Evolutionary conservation across 306 rosid genomes (phyloP), one percentile per base, ranked within the genome.

Genomic region (Astragalus glycyphyllos): DNA sequence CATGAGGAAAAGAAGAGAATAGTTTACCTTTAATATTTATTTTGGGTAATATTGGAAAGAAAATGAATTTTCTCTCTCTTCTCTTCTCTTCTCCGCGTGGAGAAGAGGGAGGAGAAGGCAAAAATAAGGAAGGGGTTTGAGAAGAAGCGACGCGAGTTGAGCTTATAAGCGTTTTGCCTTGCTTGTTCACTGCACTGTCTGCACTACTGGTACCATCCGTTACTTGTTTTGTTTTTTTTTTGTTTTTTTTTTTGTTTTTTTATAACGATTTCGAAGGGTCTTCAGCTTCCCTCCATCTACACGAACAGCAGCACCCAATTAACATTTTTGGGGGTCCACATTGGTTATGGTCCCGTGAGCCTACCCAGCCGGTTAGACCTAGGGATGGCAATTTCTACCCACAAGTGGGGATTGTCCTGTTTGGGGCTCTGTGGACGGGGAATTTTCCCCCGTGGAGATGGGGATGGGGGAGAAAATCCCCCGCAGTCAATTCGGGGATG

Each of bases 21-120:
- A 2, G 3, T 56, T 74, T 17, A 48, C 15, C 56, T 26, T 45
- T 6, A 17, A 7, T 12, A 37, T 11, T 16, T 34, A 8, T 54
- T 72, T 17, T 11, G 20, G 12, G 6, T 45, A 53, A 42, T 51
- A 41, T 59, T 32, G 66, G 29, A 62, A 35, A 54, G 5, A 51
- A 47, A 5, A 70, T 54, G 29, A 42, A 29, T 20, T 31, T 62
- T 45, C 45, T 54, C 41, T 42, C 40, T 72, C 73, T 15, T 7
- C 20, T 72, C 73, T 15, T 7, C 20, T 15, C 17, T 7, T 16
- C 16, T 16, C 55, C 55, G 29, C 26, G 23, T 9, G 59, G 59
- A 54, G 59, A 23, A 23, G 59, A 50, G 26, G 57, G 57, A 20
- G 37, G 59, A 31, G 62, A 56, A 56, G 62, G 41, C 40, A 31